phyloP scores from a whole-genome alignment of 352 stramenopile species.

The Globisporangium uncinulatum region DNA sequence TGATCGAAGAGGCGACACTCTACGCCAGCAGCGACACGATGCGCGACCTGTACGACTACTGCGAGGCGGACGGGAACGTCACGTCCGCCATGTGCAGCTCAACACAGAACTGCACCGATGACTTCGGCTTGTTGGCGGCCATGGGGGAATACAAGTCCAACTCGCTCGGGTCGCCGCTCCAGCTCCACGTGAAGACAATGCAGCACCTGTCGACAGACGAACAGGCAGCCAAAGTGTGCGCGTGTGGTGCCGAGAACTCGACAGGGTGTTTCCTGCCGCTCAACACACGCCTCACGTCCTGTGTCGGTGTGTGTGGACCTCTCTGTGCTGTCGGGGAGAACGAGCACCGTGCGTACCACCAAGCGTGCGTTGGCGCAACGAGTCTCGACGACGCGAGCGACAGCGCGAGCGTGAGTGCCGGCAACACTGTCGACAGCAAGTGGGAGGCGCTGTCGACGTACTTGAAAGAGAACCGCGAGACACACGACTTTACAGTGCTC shows the following conservation, averaged over 20 bases:
- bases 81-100: constrained; percentile 32
- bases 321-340: constrained; percentile 36
- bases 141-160: constrained; percentile 69
- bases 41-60: constrained; percentile 72
- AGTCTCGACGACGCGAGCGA: constrained; percentile 13
- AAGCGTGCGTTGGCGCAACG: constrained; percentile 28
- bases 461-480: constrained; percentile 32
- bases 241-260: constrained; percentile 21
- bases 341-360: constrained; percentile 30
- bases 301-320: constrained; percentile 52
- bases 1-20: constrained; percentile 63
- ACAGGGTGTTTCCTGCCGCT: constrained; percentile 50
- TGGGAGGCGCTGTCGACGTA: constrained; percentile 33
- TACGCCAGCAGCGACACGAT: constrained; percentile 62
- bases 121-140: constrained; percentile 40
- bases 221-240: constrained; percentile 46
- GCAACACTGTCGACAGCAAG: constrained; percentile 15
- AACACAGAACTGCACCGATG: constrained; percentile 50
- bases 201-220: constrained; percentile 28
- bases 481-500: constrained; percentile 33
- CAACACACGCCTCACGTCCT: constrained; percentile 39
- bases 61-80: constrained; percentile 45
- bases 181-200: constrained; percentile 71
- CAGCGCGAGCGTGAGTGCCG: not conserved
- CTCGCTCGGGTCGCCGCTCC: constrained; percentile 50